A percentile compares a stretch with the other conserved stretches of the same genome.
phyloP scores from a whole-genome alignment of 2,329 filamentous ascomycete genomes.

The Aspergillus thermomutatus region DNA sequence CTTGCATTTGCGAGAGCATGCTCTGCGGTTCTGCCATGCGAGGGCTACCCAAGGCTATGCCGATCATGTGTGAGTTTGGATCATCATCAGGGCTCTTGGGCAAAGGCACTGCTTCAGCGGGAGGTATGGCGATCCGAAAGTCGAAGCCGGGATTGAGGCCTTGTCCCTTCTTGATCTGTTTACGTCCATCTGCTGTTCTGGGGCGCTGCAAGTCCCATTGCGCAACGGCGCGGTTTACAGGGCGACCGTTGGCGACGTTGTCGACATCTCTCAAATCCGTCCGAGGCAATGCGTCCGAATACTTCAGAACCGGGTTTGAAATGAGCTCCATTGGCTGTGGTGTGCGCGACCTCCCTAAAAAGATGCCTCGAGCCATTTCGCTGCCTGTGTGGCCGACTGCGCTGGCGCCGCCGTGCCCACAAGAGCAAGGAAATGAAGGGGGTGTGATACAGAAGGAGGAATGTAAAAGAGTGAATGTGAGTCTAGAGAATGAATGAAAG shows the following conservation, averaged over 20 bases:
- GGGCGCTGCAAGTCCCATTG: slow-evolving; percentile 22
- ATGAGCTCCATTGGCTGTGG: slow-evolving; percentile 24
- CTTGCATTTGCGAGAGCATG: slow-evolving; percentile 13
- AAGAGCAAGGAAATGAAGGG: slow-evolving; percentile 6
- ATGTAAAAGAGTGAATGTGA: slow-evolving; percentile 2
- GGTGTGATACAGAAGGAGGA: slow-evolving; percentile 1
- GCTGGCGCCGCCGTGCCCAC: background rate
- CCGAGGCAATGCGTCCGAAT: slow-evolving; percentile 31
- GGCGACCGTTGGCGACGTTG: slow-evolving; percentile 8
- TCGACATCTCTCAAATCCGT: slow-evolving; percentile 24
- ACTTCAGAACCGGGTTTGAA: slow-evolving; percentile 30
- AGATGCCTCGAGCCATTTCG: slow-evolving; percentile 29
- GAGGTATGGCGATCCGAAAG: slow-evolving; percentile 28
- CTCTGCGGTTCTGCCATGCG: slow-evolving; percentile 29
- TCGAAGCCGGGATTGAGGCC: slow-evolving; percentile 23
- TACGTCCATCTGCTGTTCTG: slow-evolving; percentile 14
- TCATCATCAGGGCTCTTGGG: slow-evolving; percentile 13
- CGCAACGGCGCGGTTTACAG: slow-evolving; percentile 6
- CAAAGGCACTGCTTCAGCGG: slow-evolving; percentile 20
- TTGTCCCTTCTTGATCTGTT: slow-evolving; percentile 14
- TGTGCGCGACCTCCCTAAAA: slow-evolving; percentile 28
- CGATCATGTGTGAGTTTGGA: slow-evolving; percentile 54
- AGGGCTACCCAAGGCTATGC: slow-evolving; percentile 72
- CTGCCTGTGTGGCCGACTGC: background rate
- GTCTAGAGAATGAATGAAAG: slow-evolving; percentile 8